Base-by-base conservation (phyloP, 805 yeast species). In the Saturnispora ahearnii region DNA sequence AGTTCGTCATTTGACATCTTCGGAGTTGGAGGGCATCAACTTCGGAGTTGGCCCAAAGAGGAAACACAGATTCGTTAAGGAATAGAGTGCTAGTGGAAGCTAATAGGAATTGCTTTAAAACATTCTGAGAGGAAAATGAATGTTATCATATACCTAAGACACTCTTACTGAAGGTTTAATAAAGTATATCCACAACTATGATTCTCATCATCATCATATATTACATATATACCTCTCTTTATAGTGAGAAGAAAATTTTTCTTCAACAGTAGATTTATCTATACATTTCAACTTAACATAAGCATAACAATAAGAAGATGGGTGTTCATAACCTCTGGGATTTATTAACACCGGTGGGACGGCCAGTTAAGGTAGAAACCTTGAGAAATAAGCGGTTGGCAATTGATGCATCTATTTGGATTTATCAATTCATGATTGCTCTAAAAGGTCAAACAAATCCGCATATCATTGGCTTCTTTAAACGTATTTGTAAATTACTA, bases 381-480 rank as follows among this genome's bases (percentile, higher is more conserved):
- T 73, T 93, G 33, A 77, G 85, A 22, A 81, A 89, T 51, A 84
- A 83, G 62, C 72, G 76, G 48, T 70, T 93, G 58, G 99, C 99
- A 0, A 91, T 93, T 7, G 99, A 93, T 72, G 99, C 99, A 1
- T 91, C 98, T 2, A 93, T 93, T 55, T 93, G 99, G 99, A 85
- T 93, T 49, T 93, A 93, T 62, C 99, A 93, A 64, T 93, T 93
- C 61, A 71, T 93, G 55, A 93, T 91, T 63, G 98, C 98, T 1
- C 95, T 93, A 22, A 84, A 84, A 30, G 99, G 98, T 7, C 77
- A 87, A 0, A 64, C 90, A 52, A 85, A 81, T 53, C 83, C 96
- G 0, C 99, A 93, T 63, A 79, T 93, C 18, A 86, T 89, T n/a
- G 99, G 99, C 8, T 93, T 93, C 60, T 91, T 91, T 64, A 70